Evolutionary conservation across 495 filamentous ascomycete genomes (phyloP), one percentile per base, ranked within the genome.

Genomic region (Daldinia grandis): DNA sequence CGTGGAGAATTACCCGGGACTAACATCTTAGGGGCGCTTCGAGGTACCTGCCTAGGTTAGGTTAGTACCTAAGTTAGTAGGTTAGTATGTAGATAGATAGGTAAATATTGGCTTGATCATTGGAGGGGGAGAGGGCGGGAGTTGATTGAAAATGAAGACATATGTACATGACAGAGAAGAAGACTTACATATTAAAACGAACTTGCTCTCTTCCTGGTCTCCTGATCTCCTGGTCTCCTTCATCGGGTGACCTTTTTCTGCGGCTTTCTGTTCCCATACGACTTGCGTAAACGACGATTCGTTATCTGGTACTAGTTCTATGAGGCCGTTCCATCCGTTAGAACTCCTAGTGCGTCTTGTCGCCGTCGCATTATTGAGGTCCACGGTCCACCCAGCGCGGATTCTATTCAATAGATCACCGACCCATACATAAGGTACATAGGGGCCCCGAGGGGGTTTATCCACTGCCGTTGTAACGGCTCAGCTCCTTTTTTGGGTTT

Each of bases 401-500:
- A 62, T 38, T 64, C 60, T 50, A 59, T 63, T 71, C 58, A 56
- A 66, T 63, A 62, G 57, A 64, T 37, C 31, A 58, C 59, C 51
- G 56, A 58, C 64, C 69, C 60, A 68, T 68, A 64, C 61, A 56
- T 67, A n/a, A n/a, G n/a, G n/a, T n/a, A 57, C 4, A 56, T 40
- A 40, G 55, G 69, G 58, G 68, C 44, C 56, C 69, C 49, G 60
- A 65, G 58, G 64, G 69, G 64, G 60, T 63, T 69, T 60, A 73
- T 65, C 70, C 70, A 73, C 70, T 51, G 70, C 8, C 51, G 33
- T 66, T 73, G 70, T 44, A 73, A 73, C 70, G 27, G 55, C 59
- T 57, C 33, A 31, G 49, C 64, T 50, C 54, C 19, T 44, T 50
- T 70, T 30, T 47, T 14, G 21, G 9, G 19, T 14, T 42, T 27